A percentile compares a stretch with the other conserved stretches of the same genome.
Evolutionary conservation across 2,329 filamentous ascomycete species (phyloP).

Genomic region (Beauveria brongniartii): DNA sequence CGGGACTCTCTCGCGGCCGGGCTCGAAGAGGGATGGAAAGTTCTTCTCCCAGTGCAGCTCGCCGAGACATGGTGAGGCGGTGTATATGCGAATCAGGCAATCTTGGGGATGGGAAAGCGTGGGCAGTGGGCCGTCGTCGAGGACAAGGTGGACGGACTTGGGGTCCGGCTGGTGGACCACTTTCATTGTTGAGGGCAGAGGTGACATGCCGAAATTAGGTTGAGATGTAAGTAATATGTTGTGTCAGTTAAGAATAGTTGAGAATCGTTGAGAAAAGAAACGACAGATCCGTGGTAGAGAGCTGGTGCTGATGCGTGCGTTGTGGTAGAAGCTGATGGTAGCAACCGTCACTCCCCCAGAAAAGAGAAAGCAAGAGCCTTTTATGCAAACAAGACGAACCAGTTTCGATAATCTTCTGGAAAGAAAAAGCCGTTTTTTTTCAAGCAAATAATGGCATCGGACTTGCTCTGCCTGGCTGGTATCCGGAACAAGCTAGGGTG

Average conservation of each 20-base stretch:
- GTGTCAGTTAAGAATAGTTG: no score
- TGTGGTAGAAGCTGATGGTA: not conserved
- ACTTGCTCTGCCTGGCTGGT: no score
- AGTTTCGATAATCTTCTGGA: no score
- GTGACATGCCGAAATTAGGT: not conserved
- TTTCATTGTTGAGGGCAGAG: constrained; percentile 17
- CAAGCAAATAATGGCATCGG: no score
- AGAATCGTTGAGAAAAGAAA: no score
- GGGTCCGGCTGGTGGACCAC: constrained; percentile 19
- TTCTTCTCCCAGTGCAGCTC: constrained; percentile 25
- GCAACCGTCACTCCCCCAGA: not conserved
- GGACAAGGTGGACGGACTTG: constrained; percentile 14
- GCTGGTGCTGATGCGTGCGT: not conserved
- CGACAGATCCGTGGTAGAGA: not conserved
- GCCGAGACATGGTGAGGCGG: constrained; percentile 25
- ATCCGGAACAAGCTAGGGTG: no score
- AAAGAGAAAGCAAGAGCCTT: not conserved
- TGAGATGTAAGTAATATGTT: not conserved
- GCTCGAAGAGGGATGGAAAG: constrained; percentile 16
- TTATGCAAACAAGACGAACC: not conserved
- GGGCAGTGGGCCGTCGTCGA: constrained; percentile 18
- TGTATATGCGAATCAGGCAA: constrained; percentile 24
- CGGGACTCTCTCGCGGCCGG: constrained; percentile 22
- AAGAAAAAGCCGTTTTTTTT: no score
- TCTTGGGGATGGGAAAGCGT: constrained; percentile 16